Evolutionary conservation across 192 early-diverging fungal genomes (phyloP).

Genomic region (Podila epicladia): DNA sequence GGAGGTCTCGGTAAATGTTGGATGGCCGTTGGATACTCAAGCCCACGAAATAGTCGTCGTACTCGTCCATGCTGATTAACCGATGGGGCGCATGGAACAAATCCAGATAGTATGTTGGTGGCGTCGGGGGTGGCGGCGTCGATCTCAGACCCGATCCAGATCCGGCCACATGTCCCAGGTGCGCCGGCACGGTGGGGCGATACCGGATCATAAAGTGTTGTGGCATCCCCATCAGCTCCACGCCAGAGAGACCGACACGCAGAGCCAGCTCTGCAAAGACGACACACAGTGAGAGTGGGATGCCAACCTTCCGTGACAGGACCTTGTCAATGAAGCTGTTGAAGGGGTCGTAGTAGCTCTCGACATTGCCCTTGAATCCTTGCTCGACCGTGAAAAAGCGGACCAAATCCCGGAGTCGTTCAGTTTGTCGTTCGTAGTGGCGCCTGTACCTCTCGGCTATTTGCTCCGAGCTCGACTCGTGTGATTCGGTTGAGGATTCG

Average conservation of each 20-base stretch:
- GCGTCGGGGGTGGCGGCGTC: background rate
- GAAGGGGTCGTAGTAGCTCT: conserved; percentile 46
- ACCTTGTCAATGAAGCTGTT: conserved; percentile 54
- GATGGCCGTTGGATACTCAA: conserved; percentile 16
- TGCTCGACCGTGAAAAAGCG: conserved; percentile 43
- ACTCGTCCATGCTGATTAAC: conserved; percentile 20
- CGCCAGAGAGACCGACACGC: conserved; percentile 36
- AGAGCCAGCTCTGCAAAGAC: conserved; percentile 44
- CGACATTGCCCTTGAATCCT: conserved; percentile 50
- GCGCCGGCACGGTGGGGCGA: conserved; percentile 3
- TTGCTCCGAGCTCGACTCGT: background rate
- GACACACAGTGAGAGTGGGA: conserved; percentile 47
- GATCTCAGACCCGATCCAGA: too few relatives aligned
- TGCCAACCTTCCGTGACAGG: conserved; percentile 37
- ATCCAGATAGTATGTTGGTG: conserved; percentile 35
- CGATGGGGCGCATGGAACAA: conserved; percentile 37
- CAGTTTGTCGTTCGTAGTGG: conserved; percentile 16
- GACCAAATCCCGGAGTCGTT: conserved; percentile 25
- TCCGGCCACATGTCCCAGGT: too few relatives aligned
- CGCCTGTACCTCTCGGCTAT: background rate
- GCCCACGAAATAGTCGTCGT: conserved; percentile 27
- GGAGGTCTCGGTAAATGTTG: conserved; percentile 22
- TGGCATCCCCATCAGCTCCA: conserved; percentile 46
- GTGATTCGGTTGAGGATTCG: background rate
- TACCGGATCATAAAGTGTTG: conserved; percentile 53